These are phyloP conservation scores for Puccinia hordei DNA, from an alignment of 1,284 basidiomycete species.

Conservation along the genomic window DNA sequence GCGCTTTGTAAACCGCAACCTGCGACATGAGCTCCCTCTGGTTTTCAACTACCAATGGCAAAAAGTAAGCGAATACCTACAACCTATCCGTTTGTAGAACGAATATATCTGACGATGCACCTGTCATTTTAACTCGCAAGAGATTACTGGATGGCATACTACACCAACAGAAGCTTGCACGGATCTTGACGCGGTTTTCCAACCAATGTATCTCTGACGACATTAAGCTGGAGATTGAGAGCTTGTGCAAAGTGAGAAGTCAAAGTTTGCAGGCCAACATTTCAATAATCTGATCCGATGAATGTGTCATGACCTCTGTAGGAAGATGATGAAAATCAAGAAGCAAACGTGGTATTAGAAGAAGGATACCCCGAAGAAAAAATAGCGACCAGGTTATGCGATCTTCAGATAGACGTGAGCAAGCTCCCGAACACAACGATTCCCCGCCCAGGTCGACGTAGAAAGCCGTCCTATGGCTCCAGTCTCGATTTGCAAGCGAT, in stretches of 20 bases:
- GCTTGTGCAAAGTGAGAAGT: not conserved
- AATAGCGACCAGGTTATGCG: not conserved
- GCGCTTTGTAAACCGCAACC: slow-evolving; percentile 11
- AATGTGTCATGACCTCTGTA: too few relatives aligned
- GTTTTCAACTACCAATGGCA: slow-evolving; percentile 24
- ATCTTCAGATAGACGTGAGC: not conserved
- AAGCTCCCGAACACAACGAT: slow-evolving; percentile 3
- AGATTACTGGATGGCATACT: too few relatives aligned
- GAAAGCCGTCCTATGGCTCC: not conserved
- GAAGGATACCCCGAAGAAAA: not conserved
- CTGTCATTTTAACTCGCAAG: too few relatives aligned
- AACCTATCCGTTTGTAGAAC: too few relatives aligned
- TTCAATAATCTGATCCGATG: not conserved
- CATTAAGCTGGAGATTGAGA: not conserved
- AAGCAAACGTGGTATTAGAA: not conserved
- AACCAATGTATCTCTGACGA: not conserved
- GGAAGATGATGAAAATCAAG: not conserved
- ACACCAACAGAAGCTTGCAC: too few relatives aligned
- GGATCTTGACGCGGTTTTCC: not conserved
- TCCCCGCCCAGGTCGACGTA: not conserved
- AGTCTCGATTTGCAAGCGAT: not conserved
- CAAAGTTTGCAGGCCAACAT: not conserved
- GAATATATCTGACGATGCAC: too few relatives aligned
- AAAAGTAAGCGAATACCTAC: not conserved
- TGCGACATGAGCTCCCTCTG: slow-evolving; percentile 8